Conservation (phyloP, 1,284 basidiomycete genomes). For the Malassezia globosa region DNA sequence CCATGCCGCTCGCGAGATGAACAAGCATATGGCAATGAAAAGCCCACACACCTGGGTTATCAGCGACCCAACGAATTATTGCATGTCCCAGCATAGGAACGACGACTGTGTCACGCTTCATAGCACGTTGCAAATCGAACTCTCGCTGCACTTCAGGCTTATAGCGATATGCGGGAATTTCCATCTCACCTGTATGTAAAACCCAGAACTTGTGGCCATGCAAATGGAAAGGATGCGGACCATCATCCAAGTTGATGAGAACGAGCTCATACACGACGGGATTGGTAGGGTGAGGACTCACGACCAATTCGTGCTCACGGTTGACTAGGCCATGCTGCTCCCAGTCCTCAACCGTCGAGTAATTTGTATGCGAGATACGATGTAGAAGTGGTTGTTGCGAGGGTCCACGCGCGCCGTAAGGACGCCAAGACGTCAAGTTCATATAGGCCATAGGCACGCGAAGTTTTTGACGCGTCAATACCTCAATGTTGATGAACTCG, state of each 20-base stretch:
- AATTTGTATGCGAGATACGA: not conserved
- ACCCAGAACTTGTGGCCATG: slow-evolving; percentile 49
- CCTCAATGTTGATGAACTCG: slow-evolving; percentile 12
- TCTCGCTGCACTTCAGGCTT: slow-evolving; percentile 21
- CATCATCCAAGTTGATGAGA: slow-evolving; percentile 48
- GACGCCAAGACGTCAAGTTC: slow-evolving; percentile 14
- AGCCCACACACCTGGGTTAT: slow-evolving; percentile 32
- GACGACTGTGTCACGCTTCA: slow-evolving; percentile 29
- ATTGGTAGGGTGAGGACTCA: slow-evolving; percentile 19
- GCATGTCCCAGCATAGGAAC: slow-evolving; percentile 27
- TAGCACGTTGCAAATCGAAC: slow-evolving; percentile 12
- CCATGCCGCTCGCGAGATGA: slow-evolving; percentile 21
- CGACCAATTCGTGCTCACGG: slow-evolving; percentile 19
- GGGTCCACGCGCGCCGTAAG: slow-evolving; percentile 9
- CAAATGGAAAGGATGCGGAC: slow-evolving; percentile 51
- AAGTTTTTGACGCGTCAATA: slow-evolving; percentile 9
- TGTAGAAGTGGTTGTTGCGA: slow-evolving; percentile 9
- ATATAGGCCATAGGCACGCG: slow-evolving; percentile 6
- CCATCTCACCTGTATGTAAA: slow-evolving; percentile 26
- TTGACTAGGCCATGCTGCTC: not conserved
- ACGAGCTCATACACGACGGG: slow-evolving; percentile 37
- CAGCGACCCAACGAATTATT: slow-evolving; percentile 26
- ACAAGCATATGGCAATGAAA: slow-evolving; percentile 26
- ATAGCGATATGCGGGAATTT: slow-evolving; percentile 1
- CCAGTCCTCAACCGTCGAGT: slow-evolving; percentile 1